phyloP scores from a whole-genome alignment of 2,329 filamentous ascomycete genomes.

The Emmonsiellopsis sp. region DNA sequence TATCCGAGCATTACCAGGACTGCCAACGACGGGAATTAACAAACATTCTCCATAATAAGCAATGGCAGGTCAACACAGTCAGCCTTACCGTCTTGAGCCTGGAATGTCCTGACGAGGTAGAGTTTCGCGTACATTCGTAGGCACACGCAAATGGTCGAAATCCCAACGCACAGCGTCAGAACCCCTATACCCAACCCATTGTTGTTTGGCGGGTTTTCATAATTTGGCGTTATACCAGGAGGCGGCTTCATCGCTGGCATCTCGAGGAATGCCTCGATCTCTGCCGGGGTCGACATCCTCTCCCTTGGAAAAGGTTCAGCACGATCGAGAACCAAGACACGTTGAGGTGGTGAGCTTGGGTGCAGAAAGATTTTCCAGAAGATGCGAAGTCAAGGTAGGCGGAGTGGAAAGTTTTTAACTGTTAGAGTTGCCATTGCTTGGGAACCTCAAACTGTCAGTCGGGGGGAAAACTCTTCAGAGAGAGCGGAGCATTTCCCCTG shows the following conservation, averaged over 20 bases:
- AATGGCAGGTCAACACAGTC: background rate
- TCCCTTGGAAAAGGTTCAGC: background rate
- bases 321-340: background rate
- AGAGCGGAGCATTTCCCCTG: too few species aligned
- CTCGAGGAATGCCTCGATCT: background rate
- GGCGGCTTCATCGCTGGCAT: conserved; percentile 7
- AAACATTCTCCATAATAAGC: background rate
- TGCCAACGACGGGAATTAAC: conserved; percentile 1
- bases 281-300: background rate
- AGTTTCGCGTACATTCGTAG: conserved; percentile 13
- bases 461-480: too few species aligned
- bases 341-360: too few species aligned
- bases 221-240: conserved; percentile 10
- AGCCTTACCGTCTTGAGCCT: conserved; percentile 2
- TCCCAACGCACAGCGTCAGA: conserved; percentile 12
- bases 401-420: too few species aligned
- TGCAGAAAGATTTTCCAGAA: too few species aligned
- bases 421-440: too few species aligned
- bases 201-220: conserved; percentile 15
- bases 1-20: background rate
- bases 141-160: conserved; percentile 7
- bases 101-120: conserved; percentile 13
- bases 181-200: conserved; percentile 16
- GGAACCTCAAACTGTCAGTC: too few species aligned
- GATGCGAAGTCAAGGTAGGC: too few species aligned